A percentile compares a stretch with the other conserved stretches of the same genome.
phyloP scores from a whole-genome alignment of 1,284 basidiomycete species.

The Lentinula novae-zelandiae region DNA sequence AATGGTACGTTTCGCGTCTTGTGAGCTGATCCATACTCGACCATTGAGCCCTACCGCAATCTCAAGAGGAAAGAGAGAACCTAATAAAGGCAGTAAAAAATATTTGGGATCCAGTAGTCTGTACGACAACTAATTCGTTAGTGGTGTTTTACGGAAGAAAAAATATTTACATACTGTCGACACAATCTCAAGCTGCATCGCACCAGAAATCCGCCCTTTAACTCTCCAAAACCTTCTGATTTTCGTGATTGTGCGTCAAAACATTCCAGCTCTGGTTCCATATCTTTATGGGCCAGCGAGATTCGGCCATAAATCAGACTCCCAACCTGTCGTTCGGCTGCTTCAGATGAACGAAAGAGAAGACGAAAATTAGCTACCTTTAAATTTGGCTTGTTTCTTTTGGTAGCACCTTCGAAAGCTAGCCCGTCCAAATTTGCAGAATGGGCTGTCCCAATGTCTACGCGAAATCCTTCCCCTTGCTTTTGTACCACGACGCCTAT shows the following conservation, averaged over 20 bases:
- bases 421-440: conserved; percentile 72
- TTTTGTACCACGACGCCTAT: conserved; percentile 69
- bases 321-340: conserved; percentile 57
- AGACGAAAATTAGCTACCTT: conserved; percentile 45
- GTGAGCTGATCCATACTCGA: conserved; percentile 74
- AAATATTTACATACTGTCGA: conserved; percentile 55
- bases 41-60: conserved; percentile 80
- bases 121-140: conserved; percentile 4
- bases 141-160: not conserved
- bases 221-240: conserved; percentile 79
- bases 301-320: conserved; percentile 79
- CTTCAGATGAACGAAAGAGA: not conserved
- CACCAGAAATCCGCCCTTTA: conserved; percentile 75
- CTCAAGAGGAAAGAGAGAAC: conserved; percentile 72
- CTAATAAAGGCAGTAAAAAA: conserved; percentile 71
- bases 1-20: conserved; percentile 65
- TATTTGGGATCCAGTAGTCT: conserved; percentile 74
- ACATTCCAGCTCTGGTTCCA: conserved; percentile 87
- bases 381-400: conserved; percentile 79
- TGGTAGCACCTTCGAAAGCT: conserved; percentile 85
- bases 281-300: conserved; percentile 83
- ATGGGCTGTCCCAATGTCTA: conserved; percentile 82
- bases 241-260: conserved; percentile 84
- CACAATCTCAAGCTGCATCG: conserved; percentile 76
- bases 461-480: conserved; percentile 76